Conservation (phyloP, 148 eudicot genomes). For the Pharnaceum exiguum region DNA sequence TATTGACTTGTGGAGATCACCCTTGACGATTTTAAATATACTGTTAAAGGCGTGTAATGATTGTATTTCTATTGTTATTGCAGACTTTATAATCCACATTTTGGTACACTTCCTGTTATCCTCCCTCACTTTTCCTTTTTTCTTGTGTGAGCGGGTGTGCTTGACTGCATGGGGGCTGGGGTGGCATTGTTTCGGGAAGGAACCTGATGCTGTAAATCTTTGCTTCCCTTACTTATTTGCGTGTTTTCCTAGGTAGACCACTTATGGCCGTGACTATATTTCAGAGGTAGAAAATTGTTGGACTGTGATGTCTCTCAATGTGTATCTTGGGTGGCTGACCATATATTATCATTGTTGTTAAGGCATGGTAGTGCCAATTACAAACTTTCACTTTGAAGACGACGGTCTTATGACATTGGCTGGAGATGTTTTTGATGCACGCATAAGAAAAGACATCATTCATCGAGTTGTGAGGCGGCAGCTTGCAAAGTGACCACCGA, state of each 20-base stretch:
- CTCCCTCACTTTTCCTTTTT: neutral
- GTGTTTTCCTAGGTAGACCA: too few relatives aligned
- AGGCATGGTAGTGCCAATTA: constrained; percentile 82
- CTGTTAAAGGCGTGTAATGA: too few relatives aligned
- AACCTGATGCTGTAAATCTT: too few relatives aligned
- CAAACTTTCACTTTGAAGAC: constrained; percentile 77
- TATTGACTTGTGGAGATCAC: too few relatives aligned
- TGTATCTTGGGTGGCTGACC: constrained; percentile 5
- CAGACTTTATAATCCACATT: neutral
- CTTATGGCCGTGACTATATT: neutral
- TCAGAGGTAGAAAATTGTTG: neutral
- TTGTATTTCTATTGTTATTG: too few relatives aligned
- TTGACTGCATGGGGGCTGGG: neutral
- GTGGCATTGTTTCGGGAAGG: too few relatives aligned
- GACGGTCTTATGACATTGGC: constrained; percentile 80
- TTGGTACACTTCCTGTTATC: neutral
- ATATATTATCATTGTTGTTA: constrained; percentile 14
- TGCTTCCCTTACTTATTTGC: too few relatives aligned
- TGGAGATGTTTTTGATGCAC: constrained; percentile 97
- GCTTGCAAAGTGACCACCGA: constrained; percentile 98
- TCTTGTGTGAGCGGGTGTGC: neutral
- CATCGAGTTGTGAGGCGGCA: constrained; percentile 98
- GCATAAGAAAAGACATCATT: constrained; percentile 89
- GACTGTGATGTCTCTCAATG: neutral
- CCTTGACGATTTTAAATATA: too few relatives aligned